phyloP scores from a whole-genome alignment of 768 basidiomycete species.

The Cyclocybe cylindracea region DNA sequence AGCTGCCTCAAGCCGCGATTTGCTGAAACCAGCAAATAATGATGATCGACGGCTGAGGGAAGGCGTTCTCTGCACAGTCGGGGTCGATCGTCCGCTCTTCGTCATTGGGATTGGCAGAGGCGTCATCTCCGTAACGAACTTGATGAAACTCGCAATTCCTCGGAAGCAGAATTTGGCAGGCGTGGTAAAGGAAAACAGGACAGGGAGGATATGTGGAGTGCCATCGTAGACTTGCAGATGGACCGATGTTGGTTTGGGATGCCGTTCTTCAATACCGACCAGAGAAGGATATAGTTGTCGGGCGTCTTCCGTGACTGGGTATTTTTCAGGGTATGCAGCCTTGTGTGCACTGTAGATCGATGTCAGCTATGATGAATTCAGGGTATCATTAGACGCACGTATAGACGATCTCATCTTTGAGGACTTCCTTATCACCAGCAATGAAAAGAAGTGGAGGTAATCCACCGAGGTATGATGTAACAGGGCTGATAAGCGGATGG shows the following conservation, averaged over 20 bases:
- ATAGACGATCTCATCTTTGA: slow-evolving; percentile 91
- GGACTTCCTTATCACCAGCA: slow-evolving; percentile 86
- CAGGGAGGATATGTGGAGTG: slow-evolving; percentile 69
- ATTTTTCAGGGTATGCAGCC: slow-evolving; percentile 81
- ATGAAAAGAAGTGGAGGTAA: slow-evolving; percentile 85
- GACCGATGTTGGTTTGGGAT: slow-evolving; percentile 63
- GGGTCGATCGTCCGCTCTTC: slow-evolving; percentile 2
- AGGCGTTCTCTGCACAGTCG: slow-evolving; percentile 2
- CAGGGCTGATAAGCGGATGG: slow-evolving; percentile 86
- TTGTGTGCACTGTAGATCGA: slow-evolving; percentile 71
- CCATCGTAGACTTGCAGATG: slow-evolving; percentile 95
- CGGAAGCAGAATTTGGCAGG: slow-evolving; percentile 82
- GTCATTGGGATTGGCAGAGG: slow-evolving; percentile 11
- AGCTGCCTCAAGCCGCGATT: neutral
- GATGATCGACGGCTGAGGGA: slow-evolving; percentile 13
- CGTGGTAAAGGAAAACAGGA: slow-evolving; percentile 74
- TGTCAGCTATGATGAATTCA: neutral
- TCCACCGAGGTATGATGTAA: slow-evolving; percentile 83
- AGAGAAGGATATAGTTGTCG: slow-evolving; percentile 58
- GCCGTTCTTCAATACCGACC: slow-evolving; percentile 51
- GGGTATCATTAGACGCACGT: slow-evolving; percentile 45
- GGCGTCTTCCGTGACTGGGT: slow-evolving; percentile 45
- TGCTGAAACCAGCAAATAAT: slow-evolving; percentile 17
- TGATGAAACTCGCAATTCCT: slow-evolving; percentile 71
- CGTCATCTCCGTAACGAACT: slow-evolving; percentile 56